These are phyloP conservation scores for Gyrodon lividus DNA, from an alignment of 768 basidiomycete genomes.

Conservation along the genomic window DNA sequence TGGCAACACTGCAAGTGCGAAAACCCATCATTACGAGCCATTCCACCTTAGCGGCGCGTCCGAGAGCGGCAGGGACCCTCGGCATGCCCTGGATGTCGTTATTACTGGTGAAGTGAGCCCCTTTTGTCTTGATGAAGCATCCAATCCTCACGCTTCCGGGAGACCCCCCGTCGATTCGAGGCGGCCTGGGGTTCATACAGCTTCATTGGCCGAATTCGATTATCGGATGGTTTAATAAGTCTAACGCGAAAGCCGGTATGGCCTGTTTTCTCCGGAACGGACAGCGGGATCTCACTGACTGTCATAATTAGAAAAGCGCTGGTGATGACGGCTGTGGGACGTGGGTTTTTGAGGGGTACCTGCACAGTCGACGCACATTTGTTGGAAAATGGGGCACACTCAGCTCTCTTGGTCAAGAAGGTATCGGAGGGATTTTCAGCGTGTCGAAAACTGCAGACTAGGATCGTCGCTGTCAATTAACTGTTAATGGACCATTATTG, in stretches of 20 bases:
- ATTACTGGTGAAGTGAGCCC: conserved; percentile 33
- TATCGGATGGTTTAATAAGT: conserved; percentile 55
- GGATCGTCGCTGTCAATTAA: conserved; percentile 30
- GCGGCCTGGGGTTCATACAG: conserved; percentile 66
- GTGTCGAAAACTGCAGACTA: conserved; percentile 42
- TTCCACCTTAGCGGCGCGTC: conserved; percentile 29
- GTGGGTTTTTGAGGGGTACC: conserved; percentile 59
- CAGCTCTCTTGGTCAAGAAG: conserved; percentile 28
- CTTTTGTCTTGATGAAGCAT: conserved; percentile 20
- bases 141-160: conserved; percentile 21
- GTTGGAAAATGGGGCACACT: conserved; percentile 55
- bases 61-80: conserved; percentile 26
- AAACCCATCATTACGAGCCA: conserved; percentile 30
- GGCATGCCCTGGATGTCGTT: conserved; percentile 36
- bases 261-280: conserved; percentile 9
- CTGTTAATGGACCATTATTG: conserved; percentile 22
- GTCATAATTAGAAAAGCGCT: conserved; percentile 38
- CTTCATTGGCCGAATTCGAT: conserved; percentile 55
- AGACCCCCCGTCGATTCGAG: conserved; percentile 57
- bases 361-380: conserved; percentile 47
- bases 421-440: conserved; percentile 57
- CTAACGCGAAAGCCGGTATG: conserved; percentile 63
- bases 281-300: neutral
- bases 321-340: conserved; percentile 42
- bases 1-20: conserved; percentile 22